Percentiles rank a stretch among this genome's conserved stretches.
These are phyloP conservation scores for Paspalum vaginatum DNA, from an alignment of 176 grass and related monocot species.

Conservation along the genomic window DNA sequence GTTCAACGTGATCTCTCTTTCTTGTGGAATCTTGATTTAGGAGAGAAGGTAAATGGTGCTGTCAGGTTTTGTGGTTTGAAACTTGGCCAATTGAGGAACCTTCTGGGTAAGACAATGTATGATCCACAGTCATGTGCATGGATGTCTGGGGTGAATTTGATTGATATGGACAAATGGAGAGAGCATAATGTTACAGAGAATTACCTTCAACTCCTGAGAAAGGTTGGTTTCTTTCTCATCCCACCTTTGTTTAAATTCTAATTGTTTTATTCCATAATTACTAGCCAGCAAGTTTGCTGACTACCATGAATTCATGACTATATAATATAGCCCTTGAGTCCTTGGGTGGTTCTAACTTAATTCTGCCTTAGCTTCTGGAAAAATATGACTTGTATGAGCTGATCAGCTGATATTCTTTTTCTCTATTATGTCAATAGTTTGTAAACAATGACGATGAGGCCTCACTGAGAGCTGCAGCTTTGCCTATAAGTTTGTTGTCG, in stretches of 20 bases:
- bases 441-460: conserved; percentile 55
- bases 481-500: conserved; percentile 84
- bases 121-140: conserved; percentile 88
- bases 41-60: conserved; percentile 90
- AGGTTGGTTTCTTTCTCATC: conserved; percentile 58
- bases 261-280: conserved; percentile 20
- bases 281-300: not conserved
- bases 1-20: conserved; percentile 91
- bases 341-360: not conserved
- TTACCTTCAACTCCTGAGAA: conserved; percentile 74
- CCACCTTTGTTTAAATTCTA: conserved; percentile 20
- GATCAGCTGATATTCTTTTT: conserved; percentile 15
- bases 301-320: conserved; percentile 11
- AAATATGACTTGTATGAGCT: conserved; percentile 15
- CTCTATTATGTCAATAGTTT: conserved; percentile 57
- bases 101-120: conserved; percentile 70
- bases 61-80: conserved; percentile 79
- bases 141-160: conserved; percentile 95
- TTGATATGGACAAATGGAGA: conserved; percentile 97
- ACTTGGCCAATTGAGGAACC: conserved; percentile 72
- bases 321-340: not conserved
- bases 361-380: conserved; percentile 18
- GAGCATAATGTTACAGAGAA: conserved; percentile 82
- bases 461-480: conserved; percentile 75
- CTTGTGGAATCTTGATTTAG: conserved; percentile 91